Conservation (phyloP, 371 early-diverging fungal genomes). For the Mucor sp. region DNA sequence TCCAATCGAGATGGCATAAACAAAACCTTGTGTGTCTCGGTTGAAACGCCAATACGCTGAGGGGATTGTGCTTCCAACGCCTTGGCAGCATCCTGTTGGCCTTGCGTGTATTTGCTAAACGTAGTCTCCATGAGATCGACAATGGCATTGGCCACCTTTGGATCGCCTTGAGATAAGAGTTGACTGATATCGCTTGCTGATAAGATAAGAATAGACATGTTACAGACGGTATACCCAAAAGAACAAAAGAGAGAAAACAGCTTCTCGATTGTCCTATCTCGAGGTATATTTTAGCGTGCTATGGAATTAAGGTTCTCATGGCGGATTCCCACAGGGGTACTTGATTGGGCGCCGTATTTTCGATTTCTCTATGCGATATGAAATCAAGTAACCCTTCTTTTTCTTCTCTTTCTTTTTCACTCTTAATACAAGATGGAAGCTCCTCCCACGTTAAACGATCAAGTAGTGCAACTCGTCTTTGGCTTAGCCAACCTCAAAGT, state of each 20-base stretch:
- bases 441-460: constrained; percentile 26
- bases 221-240: neutral
- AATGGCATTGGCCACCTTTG: constrained; percentile 25
- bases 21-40: constrained; percentile 47
- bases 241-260: neutral
- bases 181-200: constrained; percentile 32
- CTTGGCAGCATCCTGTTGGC: constrained; percentile 22
- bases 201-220: constrained; percentile 34
- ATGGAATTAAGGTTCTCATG: neutral
- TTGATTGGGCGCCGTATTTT: constrained; percentile 4
- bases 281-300: neutral
- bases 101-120: constrained; percentile 32
- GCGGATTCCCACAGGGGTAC: constrained; percentile 7
- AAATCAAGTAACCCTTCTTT: neutral
- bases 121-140: constrained; percentile 44
- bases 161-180: constrained; percentile 25
- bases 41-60: constrained; percentile 45
- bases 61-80: constrained; percentile 54
- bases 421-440: neutral
- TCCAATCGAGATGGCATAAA: constrained; percentile 65
- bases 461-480: constrained; percentile 34
- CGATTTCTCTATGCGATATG: neutral
- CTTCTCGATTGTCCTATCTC: neutral
- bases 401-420: neutral
- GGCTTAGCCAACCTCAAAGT: constrained; percentile 27